Evolutionary conservation across 306 rosid species (phyloP), one percentile per base, ranked within the genome.

Genomic region (Medicago ruthenica): DNA sequence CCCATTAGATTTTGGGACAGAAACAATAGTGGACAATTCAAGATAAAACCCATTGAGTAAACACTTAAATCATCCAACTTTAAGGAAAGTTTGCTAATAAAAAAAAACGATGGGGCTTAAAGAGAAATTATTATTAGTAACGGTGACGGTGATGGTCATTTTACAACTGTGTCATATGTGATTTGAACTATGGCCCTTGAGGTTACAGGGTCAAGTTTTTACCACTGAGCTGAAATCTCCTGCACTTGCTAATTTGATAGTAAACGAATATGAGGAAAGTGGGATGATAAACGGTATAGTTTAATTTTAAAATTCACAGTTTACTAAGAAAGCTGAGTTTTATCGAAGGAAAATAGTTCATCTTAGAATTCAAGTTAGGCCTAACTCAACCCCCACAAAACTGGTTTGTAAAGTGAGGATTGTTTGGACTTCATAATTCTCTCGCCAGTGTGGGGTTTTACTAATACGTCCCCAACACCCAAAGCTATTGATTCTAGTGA

Each of bases 251-350:
- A 45, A 45, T 45, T 45, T 45, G 45, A 37, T 44, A 34, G 53
- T 22, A 58, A 45, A 54, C 20, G 62, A 61, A 67, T 47, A 17
- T 40, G 4, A 42, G 4, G 17, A 62, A 18, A 67, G 73, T 18
- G 31, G 31, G 53, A 67, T 67, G 62, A 31, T 16, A 50, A 73
- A 40, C 61, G 45, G 8, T 68, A 63, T 13, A 18, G 8, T 12
- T 31, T 71, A 34, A 61, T 31, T 14, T 50, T 76, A 14, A 41
- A 63, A 54, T 44, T 69, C 75, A 40, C 20, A 66, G 15, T 60
- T 48, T 51, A 50, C 13, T 59, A 50, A 31, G 70, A 72, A 53
- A 37, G 39, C 72, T 44, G 72, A 53, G 80, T 72, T 76, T 69
- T 42, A 55, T 45, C 47, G 55, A 39, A 42, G 74, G 20, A 75